Conservation (phyloP, 148 eudicot species). For the Camellia japonica region DNA sequence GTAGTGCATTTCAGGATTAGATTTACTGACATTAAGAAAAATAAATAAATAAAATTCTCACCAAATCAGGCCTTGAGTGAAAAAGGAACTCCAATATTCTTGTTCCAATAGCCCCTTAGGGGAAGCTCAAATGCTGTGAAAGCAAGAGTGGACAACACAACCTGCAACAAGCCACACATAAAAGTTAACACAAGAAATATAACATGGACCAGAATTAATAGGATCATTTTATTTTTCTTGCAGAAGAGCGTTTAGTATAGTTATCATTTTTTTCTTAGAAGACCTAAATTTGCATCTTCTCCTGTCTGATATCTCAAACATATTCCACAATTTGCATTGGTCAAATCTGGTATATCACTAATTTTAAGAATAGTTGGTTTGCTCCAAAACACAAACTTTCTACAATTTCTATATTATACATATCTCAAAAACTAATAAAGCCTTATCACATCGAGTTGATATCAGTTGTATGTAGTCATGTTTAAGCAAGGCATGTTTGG, state of each 20-base stretch:
- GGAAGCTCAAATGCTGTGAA: slow-evolving; percentile 98
- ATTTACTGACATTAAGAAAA: background rate
- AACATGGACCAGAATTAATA: background rate
- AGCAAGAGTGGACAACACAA: slow-evolving; percentile 78
- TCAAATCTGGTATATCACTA: too few species aligned
- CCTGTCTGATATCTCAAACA: too few species aligned
- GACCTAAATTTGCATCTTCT: background rate
- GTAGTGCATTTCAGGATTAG: slow-evolving; percentile 1
- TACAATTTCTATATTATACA: background rate
- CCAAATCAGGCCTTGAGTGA: slow-evolving; percentile 91
- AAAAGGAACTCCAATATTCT: slow-evolving; percentile 73
- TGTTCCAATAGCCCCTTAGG: slow-evolving; percentile 95
- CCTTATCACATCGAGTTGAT: background rate
- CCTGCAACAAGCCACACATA: slow-evolving; percentile 41
- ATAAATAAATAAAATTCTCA: slow-evolving; percentile 31
- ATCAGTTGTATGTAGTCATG: background rate
- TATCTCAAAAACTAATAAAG: background rate
- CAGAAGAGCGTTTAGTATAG: background rate
- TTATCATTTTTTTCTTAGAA: background rate
- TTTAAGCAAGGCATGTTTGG: background rate
- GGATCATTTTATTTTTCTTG: background rate
- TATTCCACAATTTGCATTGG: too few species aligned
- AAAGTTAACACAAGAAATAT: background rate
- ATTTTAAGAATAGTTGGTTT: too few species aligned
- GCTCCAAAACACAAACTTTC: too few species aligned